Evolutionary conservation across 2,329 filamentous ascomycete genomes (phyloP).

Genomic region (Fusarium chuoi): DNA sequence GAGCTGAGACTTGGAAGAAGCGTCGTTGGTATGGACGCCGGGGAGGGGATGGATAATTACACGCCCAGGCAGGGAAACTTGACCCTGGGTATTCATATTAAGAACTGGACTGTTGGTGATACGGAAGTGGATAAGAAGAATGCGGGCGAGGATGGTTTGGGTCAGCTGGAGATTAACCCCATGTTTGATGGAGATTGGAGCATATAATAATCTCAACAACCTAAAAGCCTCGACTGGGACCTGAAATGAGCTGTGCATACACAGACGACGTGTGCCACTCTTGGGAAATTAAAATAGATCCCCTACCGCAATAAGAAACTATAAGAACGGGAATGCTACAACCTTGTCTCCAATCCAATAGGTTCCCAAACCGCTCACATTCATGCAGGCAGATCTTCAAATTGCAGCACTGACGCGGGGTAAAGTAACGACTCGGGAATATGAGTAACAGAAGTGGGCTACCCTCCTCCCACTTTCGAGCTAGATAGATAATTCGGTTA

Average conservation of each 20-base stretch:
- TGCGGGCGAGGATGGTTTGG: neutral
- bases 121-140: neutral
- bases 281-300: neutral
- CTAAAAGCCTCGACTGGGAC: neutral
- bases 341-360: neutral
- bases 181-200: neutral
- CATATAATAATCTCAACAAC: neutral
- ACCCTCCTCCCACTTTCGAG: neutral
- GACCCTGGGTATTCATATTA: neutral
- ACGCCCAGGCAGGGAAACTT: neutral
- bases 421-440: neutral
- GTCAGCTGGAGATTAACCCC: neutral
- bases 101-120: neutral
- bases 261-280: neutral
- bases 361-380: neutral
- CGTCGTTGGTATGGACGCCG: neutral
- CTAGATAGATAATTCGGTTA: neutral
- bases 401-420: neutral
- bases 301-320: neutral
- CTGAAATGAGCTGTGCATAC: too few species aligned
- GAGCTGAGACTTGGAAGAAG: neutral
- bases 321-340: neutral
- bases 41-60: neutral
- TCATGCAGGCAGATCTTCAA: neutral
- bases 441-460: neutral